Conservation (phyloP, 2,329 filamentous ascomycete genomes). For the Alternaria hordeiaustralica region DNA sequence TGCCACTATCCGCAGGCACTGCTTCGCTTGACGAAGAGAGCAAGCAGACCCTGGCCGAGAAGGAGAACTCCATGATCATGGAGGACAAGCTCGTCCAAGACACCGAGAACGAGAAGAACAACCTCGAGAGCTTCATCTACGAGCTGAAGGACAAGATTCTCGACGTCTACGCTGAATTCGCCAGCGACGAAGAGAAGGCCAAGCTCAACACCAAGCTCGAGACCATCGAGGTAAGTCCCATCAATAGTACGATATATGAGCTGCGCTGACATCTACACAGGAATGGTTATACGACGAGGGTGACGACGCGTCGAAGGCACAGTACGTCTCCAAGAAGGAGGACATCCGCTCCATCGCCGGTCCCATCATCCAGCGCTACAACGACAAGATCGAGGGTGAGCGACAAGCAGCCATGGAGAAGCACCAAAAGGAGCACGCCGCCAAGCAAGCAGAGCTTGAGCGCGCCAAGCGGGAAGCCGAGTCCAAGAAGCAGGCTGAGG, state of each 20-base stretch:
- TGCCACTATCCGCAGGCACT: conserved; percentile 85
- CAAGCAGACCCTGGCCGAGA: conserved; percentile 76
- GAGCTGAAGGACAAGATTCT: conserved; percentile 95
- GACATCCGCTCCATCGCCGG: conserved; percentile 91
- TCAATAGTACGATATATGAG: no score
- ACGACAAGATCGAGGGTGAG: conserved; percentile 91
- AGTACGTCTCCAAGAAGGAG: conserved; percentile 94
- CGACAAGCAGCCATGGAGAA: conserved; percentile 72
- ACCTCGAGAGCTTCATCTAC: conserved; percentile 97
- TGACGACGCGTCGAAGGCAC: conserved; percentile 89
- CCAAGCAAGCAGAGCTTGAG: conserved; percentile 70
- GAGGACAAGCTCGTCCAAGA: conserved; percentile 98
- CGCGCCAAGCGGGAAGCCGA: conserved; percentile 81
- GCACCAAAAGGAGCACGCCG: conserved; percentile 70
- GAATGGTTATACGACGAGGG: conserved; percentile 99
- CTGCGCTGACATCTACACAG: conserved; percentile 56
- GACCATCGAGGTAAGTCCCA: conserved; percentile 75
- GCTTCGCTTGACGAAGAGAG: conserved; percentile 73
- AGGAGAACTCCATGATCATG: conserved; percentile 90
- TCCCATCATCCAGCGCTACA: conserved; percentile 91
- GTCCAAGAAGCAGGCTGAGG: conserved; percentile 63
- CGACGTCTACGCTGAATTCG: conserved; percentile 86
- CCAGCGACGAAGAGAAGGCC: conserved; percentile 89
- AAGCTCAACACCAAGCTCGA: conserved; percentile 85
- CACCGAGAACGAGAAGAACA: conserved; percentile 99